phyloP scores from a whole-genome alignment of 176 grass and related monocot species.

The Phoenix dactylifera region DNA sequence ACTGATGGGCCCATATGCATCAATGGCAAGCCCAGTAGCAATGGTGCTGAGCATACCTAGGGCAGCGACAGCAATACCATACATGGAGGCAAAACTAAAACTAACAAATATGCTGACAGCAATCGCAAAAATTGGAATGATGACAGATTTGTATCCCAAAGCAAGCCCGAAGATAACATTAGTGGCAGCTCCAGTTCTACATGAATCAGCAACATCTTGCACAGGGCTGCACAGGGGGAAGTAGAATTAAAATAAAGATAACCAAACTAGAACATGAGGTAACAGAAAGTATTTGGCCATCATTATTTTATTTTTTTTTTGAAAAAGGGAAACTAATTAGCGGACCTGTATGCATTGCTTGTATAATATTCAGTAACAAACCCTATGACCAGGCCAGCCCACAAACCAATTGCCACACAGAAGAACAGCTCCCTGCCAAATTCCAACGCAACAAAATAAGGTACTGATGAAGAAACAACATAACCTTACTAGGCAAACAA shows the following conservation, averaged over 20 bases:
- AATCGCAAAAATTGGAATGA: conserved; percentile 85
- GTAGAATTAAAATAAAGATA: too few relatives aligned
- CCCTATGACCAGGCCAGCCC: conserved; percentile 80
- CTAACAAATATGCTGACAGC: conserved; percentile 82
- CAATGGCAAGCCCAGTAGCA: conserved; percentile 85
- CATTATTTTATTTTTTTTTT: too few relatives aligned
- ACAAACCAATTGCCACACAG: conserved; percentile 87
- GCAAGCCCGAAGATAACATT: conserved; percentile 92
- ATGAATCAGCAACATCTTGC: conserved; percentile 87
- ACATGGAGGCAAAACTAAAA: conserved; percentile 84
- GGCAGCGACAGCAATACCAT: conserved; percentile 88
- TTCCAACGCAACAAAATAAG: conserved; percentile 17
- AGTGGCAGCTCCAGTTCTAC: conserved; percentile 80
- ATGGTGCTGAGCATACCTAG: conserved; percentile 95
- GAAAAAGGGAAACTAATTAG: too few relatives aligned
- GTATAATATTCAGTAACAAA: conserved; percentile 95
- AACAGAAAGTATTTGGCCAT: too few relatives aligned
- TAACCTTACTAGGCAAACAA: too few relatives aligned
- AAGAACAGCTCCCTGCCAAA: conserved; percentile 71
- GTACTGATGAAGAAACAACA: too few relatives aligned
- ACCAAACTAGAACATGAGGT: too few relatives aligned
- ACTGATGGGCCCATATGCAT: conserved; percentile 92
- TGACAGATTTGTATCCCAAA: conserved; percentile 93
- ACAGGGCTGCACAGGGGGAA: conserved; percentile 45
- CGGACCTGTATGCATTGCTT: conserved; percentile 86